Conservation (phyloP, 192 early-diverging fungal species). For the Podila verticillata region DNA sequence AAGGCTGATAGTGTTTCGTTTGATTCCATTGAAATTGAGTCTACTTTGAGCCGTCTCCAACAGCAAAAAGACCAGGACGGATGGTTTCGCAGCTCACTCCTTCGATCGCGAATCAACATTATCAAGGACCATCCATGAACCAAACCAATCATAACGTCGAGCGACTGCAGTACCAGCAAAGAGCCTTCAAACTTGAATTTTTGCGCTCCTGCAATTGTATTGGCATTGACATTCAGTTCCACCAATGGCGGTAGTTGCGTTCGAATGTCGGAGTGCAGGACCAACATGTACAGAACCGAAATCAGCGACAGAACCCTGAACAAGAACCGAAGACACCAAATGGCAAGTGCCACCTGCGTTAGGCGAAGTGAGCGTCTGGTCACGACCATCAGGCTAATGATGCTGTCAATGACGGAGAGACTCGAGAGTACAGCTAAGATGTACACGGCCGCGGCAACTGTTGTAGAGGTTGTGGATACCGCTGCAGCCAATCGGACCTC, state of each 20-base stretch:
- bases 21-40: too few species aligned
- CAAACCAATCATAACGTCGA: conserved; percentile 28
- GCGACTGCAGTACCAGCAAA: conserved; percentile 11
- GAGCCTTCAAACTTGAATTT: not conserved
- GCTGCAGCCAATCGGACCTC: not conserved
- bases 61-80: too few species aligned
- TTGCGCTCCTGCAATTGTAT: not conserved
- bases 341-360: conserved; percentile 35
- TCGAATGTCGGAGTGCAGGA: not conserved
- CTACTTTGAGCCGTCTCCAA: too few species aligned
- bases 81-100: conserved; percentile 14
- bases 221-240: not conserved
- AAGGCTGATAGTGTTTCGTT: too few species aligned
- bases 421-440: conserved; percentile 26
- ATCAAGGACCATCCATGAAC: conserved; percentile 47
- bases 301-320: conserved; percentile 27
- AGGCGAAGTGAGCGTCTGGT: conserved; percentile 27
- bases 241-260: not conserved
- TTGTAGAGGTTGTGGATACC: not conserved
- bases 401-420: conserved; percentile 35
- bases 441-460: conserved; percentile 24
- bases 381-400: conserved; percentile 38
- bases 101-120: conserved; percentile 34
- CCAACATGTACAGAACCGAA: conserved; percentile 24
- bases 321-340: conserved; percentile 41